phyloP scores from a whole-genome alignment of 441 rosid species.

The Rhodomyrtus psidioides region DNA sequence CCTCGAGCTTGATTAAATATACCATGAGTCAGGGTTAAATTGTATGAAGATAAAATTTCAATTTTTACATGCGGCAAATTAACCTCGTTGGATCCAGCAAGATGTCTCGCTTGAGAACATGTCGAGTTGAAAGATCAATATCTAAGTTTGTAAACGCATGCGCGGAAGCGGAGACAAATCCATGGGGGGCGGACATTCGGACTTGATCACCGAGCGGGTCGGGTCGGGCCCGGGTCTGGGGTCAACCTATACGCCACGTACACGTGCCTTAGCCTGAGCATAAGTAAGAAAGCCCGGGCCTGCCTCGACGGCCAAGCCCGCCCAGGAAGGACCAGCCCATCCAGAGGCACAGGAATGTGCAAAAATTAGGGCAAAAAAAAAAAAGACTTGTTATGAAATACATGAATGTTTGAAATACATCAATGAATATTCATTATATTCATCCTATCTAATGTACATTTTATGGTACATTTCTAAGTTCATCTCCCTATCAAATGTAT shows the following conservation, averaged over 20 bases:
- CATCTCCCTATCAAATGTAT: too few species aligned
- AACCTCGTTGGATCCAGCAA: background rate
- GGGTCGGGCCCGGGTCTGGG: background rate
- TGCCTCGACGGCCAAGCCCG: background rate
- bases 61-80: background rate
- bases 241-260: background rate
- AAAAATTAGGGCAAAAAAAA: background rate
- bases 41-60: background rate
- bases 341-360: background rate
- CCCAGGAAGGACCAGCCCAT: background rate
- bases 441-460: too few species aligned
- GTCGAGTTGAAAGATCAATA: background rate
- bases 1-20: background rate
- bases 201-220: background rate
- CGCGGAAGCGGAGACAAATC: background rate
- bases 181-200: background rate
- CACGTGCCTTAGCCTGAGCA: background rate
- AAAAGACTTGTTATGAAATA: too few species aligned
- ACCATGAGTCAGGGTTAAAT: background rate
- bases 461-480: too few species aligned
- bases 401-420: too few species aligned
- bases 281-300: rapidly evolving
- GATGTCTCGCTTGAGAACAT: background rate
- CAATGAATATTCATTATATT: too few species aligned
- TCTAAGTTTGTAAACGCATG: background rate